phyloP scores from a whole-genome alignment of 169 alveolate species.

The Plasmodium yoelii region DNA sequence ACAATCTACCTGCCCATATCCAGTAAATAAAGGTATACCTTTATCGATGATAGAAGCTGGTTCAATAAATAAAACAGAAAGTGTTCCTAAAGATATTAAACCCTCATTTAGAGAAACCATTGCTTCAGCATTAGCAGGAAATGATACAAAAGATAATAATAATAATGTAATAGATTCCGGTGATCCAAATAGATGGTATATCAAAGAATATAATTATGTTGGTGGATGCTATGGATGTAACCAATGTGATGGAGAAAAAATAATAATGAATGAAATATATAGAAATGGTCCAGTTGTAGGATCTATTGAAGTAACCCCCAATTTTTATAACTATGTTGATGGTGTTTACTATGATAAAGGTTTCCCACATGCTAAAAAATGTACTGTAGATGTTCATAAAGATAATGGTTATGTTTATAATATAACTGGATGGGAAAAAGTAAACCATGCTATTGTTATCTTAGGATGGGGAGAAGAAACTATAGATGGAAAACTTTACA shows the following conservation, averaged over 20 bases:
- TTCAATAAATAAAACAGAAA: neutral
- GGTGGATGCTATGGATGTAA: constrained; percentile 91
- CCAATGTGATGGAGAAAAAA: constrained; percentile 84
- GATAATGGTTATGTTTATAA: constrained; percentile 8
- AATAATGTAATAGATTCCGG: neutral
- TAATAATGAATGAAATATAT: constrained; percentile 87
- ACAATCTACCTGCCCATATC: constrained; percentile 37
- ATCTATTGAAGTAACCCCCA: constrained; percentile 88
- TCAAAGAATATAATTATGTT: constrained; percentile 85
- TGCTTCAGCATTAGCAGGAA: too few species aligned
- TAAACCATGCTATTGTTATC: constrained; percentile 91
- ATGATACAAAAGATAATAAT: neutral
- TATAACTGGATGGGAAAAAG: constrained; percentile 90
- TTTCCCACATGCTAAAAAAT: constrained; percentile 63
- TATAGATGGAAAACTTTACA: constrained; percentile 75
- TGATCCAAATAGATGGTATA: constrained; percentile 77
- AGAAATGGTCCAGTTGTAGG: constrained; percentile 89
- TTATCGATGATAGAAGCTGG: neutral
- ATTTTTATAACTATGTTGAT: constrained; percentile 68
- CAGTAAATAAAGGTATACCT: constrained; percentile 8
- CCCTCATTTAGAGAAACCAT: neutral
- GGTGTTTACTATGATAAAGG: constrained; percentile 48
- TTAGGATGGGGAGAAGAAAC: constrained; percentile 93
- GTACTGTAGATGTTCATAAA: constrained; percentile 13
- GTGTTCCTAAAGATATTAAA: neutral